Percentiles rank a stretch among this genome's conserved stretches.
These are phyloP conservation scores for Colletotrichum spaethianum DNA, from an alignment of 2,329 filamentous ascomycete genomes.

Conservation along the genomic window DNA sequence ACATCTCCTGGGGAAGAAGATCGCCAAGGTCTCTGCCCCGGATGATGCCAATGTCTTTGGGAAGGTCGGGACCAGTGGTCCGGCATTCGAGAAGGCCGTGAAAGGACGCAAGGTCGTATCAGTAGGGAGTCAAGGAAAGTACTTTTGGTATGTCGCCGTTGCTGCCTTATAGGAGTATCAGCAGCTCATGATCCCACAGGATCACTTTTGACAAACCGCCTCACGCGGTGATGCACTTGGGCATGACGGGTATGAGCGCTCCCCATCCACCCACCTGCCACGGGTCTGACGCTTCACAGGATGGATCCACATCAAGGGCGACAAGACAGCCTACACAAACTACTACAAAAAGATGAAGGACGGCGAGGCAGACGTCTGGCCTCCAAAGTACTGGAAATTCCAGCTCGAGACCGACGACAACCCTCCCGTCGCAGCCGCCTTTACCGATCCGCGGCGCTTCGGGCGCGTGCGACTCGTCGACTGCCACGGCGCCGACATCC, in stretches of 20 bases:
- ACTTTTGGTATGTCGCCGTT: conserved; percentile 79
- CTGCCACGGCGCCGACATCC: conserved; percentile 82
- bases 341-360: conserved; percentile 82
- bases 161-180: fast-evolving
- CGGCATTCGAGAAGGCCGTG: conserved; percentile 81
- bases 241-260: conserved; percentile 70
- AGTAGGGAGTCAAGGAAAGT: conserved; percentile 93
- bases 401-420: conserved; percentile 74
- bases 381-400: conserved; percentile 93
- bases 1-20: conserved; percentile 86
- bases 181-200: conserved; percentile 46
- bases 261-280: background rate
- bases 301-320: conserved; percentile 90
- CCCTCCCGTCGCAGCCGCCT: conserved; percentile 76
- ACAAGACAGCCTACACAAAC: conserved; percentile 82
- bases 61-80: conserved; percentile 86
- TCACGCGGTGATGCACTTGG: conserved; percentile 91
- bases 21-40: conserved; percentile 77
- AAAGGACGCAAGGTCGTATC: conserved; percentile 78
- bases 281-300: conserved; percentile 54
- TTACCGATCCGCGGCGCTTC: conserved; percentile 86
- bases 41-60: conserved; percentile 91
- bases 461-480: conserved; percentile 86
- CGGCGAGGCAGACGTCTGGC: conserved; percentile 78
- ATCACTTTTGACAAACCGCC: conserved; percentile 78